Evolutionary conservation across 2,329 filamentous ascomycete species (phyloP), one percentile per base, ranked within the genome.

Genomic region (Didymella exigua): DNA sequence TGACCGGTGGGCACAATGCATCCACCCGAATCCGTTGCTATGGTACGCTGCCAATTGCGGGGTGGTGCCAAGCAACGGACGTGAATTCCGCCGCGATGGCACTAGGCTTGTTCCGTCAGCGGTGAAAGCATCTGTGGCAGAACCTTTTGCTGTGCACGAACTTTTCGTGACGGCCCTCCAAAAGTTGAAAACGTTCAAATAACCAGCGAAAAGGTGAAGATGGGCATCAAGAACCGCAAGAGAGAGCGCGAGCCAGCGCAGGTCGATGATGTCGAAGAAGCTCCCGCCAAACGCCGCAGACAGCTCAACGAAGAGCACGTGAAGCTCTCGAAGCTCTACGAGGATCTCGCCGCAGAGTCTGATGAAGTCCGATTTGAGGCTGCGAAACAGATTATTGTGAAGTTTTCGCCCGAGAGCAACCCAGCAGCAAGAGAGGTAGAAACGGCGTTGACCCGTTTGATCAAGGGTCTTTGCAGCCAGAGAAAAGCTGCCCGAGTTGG

Each of bases 401-500:
- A 70, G 36, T 72, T 81, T 18, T 74, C 76, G 4, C 68, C 71
- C 5, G 70, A 76, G 36, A 72, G 67, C 31, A 62, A 71, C 7
- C 75, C 77, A 19, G 65, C 70, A 31, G 66, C 70, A 8, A 67
- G 75, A 33, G 69, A 73, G 27, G 68, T 79, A 18, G 72, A 79
- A 41, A 70, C 71, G 23, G 74, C 74, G 4, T 59, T 80, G 18
- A 72, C 71, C 24, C 72, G 79, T 46, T 80, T 99, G 31, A 91
- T 97, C 73, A 86, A 90, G 49, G 95, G 95, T 34, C 85, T 98
- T 16, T 92, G 93, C 58, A 97, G 92, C 72, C 89, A 91, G 49
- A 87, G 91, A 53, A 96, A 96, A 77, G 91, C 90, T 11, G 91
- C 93, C 16, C 84, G 95, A 23, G 79, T 95, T 45, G 95, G 95